Conservation (phyloP, 2,329 filamentous ascomycete genomes). For the Neofusicoccum ribis region DNA sequence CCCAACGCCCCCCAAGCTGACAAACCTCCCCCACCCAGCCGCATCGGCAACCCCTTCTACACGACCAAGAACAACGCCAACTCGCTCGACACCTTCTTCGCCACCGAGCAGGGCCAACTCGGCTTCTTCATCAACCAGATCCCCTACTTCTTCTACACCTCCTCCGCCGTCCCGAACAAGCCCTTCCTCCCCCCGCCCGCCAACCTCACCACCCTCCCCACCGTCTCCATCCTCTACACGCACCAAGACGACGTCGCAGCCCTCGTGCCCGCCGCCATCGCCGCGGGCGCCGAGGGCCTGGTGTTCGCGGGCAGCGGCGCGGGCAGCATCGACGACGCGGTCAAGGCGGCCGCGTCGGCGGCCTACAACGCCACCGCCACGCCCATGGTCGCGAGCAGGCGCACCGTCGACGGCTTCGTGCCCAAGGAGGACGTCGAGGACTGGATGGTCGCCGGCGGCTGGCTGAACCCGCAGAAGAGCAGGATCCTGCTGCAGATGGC, state of each 20-base stretch:
- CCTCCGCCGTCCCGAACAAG: constrained; percentile 47
- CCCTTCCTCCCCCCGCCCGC: constrained; percentile 25
- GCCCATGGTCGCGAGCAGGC: constrained; percentile 54
- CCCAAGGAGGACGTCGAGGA: constrained; percentile 30
- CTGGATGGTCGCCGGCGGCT: constrained; percentile 49
- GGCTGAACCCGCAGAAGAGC: constrained; percentile 56
- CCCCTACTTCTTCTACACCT: constrained; percentile 61
- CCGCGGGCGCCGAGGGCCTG: constrained; percentile 54
- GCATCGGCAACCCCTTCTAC: constrained; percentile 60
- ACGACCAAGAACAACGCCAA: constrained; percentile 65
- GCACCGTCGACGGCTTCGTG: constrained; percentile 57
- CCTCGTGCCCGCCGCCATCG: constrained; percentile 52
- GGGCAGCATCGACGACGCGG: constrained; percentile 49
- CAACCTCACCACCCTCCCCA: constrained; percentile 44
- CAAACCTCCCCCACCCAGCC: constrained; percentile 25
- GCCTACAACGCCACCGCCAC: constrained; percentile 49
- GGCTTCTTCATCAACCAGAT: constrained; percentile 60
- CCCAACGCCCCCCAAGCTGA: too few relatives aligned
- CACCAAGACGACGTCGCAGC: constrained; percentile 55
- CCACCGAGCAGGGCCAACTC: constrained; percentile 57
- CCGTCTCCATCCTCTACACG: constrained; percentile 59
- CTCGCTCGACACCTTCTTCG: constrained; percentile 62
- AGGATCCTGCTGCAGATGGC: constrained; percentile 51
- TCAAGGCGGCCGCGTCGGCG: constrained; percentile 42
- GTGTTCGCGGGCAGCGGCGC: constrained; percentile 59